Evolutionary conservation across 768 basidiomycete species (phyloP), one percentile per base, ranked within the genome.

Genomic region (Collybia mongolica): DNA sequence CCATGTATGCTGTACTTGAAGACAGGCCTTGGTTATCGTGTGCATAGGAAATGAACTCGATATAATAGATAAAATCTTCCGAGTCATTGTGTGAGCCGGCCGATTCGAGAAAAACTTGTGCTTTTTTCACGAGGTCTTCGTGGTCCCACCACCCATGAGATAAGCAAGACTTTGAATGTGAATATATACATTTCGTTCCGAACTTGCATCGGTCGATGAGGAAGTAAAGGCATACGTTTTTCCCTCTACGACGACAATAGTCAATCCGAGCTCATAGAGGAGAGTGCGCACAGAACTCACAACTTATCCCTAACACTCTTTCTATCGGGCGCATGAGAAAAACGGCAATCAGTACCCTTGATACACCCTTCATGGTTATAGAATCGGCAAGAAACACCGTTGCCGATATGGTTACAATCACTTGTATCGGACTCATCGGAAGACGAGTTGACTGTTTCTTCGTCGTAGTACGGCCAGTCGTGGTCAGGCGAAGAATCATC

Each of bases 241-340:
- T 55, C 17, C 58, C 60, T 6, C 60, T 62, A 19, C 5, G 48
- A 20, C 40, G 29, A n/a, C 6, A 15, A 24, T 32, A 28, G 39
- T 51, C 14, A 38, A 28, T 2, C 29, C 37, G 5, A 14, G 2
- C 6, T 3, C 24, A 19, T n/a, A 22, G 24, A 39, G 19, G 38
- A 36, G 20, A 37, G 14, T 32, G 24, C 5, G 11, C 11, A 14
- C 2, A 52, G 18, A 18, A 53, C 77, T 55, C 52, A 81, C 82
- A 79, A 54, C 2, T 70, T 65, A 53, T 83, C 77, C 19, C 79
- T 66, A 20, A 76, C 67, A 53, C 80, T 82, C 53, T 71, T 72
- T 0, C 65, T 48, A 51, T 82, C 77, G 0, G 81, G 80, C 0
- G 77, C 76, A 64, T 83, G 81, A 22, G 72, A 77, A 60, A 64